Base-by-base conservation (phyloP, 2,329 filamentous ascomycete genomes). In the Pestalotiopsis sp. region DNA sequence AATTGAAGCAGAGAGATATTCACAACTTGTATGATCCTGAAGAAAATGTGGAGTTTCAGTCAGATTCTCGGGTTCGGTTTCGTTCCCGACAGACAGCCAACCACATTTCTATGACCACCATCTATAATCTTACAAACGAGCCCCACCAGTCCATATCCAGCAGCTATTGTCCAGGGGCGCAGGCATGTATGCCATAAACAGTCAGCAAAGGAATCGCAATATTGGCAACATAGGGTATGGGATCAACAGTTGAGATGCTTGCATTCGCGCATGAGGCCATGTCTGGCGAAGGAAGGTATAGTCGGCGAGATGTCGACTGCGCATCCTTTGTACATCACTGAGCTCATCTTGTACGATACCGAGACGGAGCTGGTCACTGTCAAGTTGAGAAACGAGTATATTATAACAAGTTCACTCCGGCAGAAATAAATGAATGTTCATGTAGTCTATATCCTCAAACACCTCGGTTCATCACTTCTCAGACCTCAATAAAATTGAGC, bases 31-130 rank as follows among this genome's bases (percentile, higher is more conserved):
- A 27, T 23, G 20, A 25, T 27, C 31, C 31, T 9, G 31, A 9
- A 36, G 7, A 13, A 59, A 23, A 27, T 36, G 27, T 59, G 57
- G 57, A 36, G 57, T 7, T 27, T 4, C 6, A 59, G 57, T 59
- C 31, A 63, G 61, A 27, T 45, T 63, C 61, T 63, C 61, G 61
- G 61, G 25, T n/a, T 63, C 61, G 61, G 31, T 25, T 63, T 63
- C 61, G 61, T 63, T 63, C 57, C 2, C 20, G 20, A 36, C 17
- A 14, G 14, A 12, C 5, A 9, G 11, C 36, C 61, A 63, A 63
- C 17, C 57, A 61, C 4, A 23, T 4, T 23, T n/a, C 2, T 59
- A 4, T 13, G 20, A 59, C 20, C 57, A 36, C 4, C 12, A 7
- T 23, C n/a, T 59, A 59, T 59, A 17, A 59, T 59, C 23, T 36